Evolutionary conservation across 495 filamentous ascomycete genomes (phyloP).

Genomic region (Trichoderma gamsii): DNA sequence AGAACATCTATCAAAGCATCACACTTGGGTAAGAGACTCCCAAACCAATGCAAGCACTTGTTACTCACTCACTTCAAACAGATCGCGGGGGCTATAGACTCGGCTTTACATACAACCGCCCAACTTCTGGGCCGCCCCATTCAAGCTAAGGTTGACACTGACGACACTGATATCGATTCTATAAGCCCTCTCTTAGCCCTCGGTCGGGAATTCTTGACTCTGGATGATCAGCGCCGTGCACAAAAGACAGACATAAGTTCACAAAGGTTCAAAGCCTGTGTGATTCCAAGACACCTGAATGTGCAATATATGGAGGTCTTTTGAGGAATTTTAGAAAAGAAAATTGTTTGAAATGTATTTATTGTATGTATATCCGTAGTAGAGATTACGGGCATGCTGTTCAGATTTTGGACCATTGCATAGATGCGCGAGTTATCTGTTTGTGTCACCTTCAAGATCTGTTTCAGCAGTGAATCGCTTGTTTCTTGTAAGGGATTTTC

Average conservation of each 20-base stretch:
- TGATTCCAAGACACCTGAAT: conserved; percentile 16
- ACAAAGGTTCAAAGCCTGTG: conserved; percentile 15
- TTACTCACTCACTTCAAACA: not conserved
- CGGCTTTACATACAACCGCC: conserved; percentile 12
- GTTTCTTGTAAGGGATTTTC: no score
- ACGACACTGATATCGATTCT: not conserved
- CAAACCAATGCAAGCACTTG: no score
- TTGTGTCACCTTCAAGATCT: no score
- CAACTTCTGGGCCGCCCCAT: not conserved
- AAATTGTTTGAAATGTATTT: no score
- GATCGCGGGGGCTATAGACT: conserved; percentile 17
- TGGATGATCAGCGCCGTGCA: conserved; percentile 11
- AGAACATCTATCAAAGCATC: conserved; percentile 21
- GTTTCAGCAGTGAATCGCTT: no score
- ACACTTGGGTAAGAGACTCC: conserved; percentile 19
- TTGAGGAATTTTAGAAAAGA: not conserved
- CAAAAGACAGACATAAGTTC: conserved; percentile 17
- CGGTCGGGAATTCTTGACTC: conserved; percentile 14
- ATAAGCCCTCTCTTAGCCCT: conserved; percentile 2
- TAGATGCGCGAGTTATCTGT: no score
- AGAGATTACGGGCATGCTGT: no score
- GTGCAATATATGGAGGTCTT: not conserved
- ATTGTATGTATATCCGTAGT: no score
- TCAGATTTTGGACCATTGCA: no score
- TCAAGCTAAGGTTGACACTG: not conserved